Base-by-base conservation (phyloP, 192 early-diverging fungal genomes). In the Coemansia sp. region DNA sequence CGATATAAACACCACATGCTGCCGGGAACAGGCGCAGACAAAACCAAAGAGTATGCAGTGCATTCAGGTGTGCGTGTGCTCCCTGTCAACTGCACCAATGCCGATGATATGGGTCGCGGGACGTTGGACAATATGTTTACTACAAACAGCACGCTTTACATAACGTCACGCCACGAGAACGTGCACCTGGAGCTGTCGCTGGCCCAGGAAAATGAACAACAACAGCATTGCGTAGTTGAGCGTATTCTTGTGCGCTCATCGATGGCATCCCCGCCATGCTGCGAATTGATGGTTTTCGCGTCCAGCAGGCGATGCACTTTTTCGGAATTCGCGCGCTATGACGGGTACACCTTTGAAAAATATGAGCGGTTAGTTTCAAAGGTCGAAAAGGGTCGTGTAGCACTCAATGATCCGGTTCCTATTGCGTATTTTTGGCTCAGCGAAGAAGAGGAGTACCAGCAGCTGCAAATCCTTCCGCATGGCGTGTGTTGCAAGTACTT, bases 371-470 rank as follows among this genome's bases (percentile, higher is more conserved):
- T 83, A 60, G 58, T 64, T 2, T 43, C 34, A 8, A 12, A 21
- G 3, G 45, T 75, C 3, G 61, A 23, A n/a, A 23, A 26, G 7
- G 37, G 46, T 10, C 33, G 23, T 6, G 7, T 48, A 4, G 33
- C 28, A 2, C 3, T 57, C 2, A n/a, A 53, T 2, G 82, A 74
- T 13, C 77, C 73, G 28, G 25, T 69, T 57, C 82, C 82, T 25
- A 71, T 84, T 20, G 82, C 82, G n/a, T 79, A 79, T 60, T 79
- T 79, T 57, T 74, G 82, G 73, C 74, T 79, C 6, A 29, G 65
- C 48, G 35, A 57, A 25, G 82, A 84, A 58, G 74, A 76, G 10
- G 51, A 64, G 37, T 84, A 73, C 64, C 66, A 61, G 26, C 76
- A 79, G 66, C 35, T 74, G 26, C 77, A 79, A 59, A 31, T 70